Evolutionary conservation across 2,329 filamentous ascomycete genomes (phyloP).

Genomic region (Talaromyces funiculosus): DNA sequence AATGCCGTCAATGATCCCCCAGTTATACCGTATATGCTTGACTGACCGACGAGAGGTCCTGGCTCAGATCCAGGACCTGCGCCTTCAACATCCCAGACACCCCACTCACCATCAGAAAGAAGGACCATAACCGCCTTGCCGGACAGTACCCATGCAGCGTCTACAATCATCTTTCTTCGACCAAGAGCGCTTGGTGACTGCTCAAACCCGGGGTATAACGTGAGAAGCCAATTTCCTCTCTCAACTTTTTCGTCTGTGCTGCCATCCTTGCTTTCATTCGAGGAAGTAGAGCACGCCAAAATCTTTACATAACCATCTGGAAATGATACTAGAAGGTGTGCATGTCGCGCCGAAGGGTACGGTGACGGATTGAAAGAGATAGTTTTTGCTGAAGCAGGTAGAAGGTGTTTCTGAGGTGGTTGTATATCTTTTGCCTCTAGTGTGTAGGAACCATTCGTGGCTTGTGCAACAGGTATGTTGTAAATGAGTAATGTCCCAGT

Average conservation of each 20-base stretch:
- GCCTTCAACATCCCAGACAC: slow-evolving; percentile 46
- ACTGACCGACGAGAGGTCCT: slow-evolving; percentile 34
- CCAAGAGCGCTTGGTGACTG: slow-evolving; percentile 24
- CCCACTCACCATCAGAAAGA: slow-evolving; percentile 45
- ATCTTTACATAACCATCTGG: slow-evolving; percentile 52
- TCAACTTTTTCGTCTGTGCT: slow-evolving; percentile 29
- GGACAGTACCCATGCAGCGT: slow-evolving; percentile 42
- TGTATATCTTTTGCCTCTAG: slow-evolving; percentile 33
- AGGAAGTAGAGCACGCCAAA: slow-evolving; percentile 49
- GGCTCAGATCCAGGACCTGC: slow-evolving; percentile 37
- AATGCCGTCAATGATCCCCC: slow-evolving; percentile 39
- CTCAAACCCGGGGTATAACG: slow-evolving; percentile 39
- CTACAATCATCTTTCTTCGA: slow-evolving; percentile 39
- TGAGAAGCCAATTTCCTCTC: slow-evolving; percentile 42
- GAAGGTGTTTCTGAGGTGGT: slow-evolving; percentile 43
- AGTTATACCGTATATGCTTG: slow-evolving; percentile 34
- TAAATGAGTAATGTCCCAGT: slow-evolving; percentile 42
- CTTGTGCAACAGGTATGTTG: slow-evolving; percentile 34
- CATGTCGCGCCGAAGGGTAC: slow-evolving; percentile 49
- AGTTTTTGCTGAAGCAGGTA: slow-evolving; percentile 46
- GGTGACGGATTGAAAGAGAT: slow-evolving; percentile 51
- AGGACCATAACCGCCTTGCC: slow-evolving; percentile 42
- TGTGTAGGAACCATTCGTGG: slow-evolving; percentile 19
- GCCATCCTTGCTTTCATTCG: slow-evolving; percentile 19
- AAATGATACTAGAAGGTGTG: slow-evolving; percentile 52